Evolutionary conservation across 192 early-diverging fungal genomes (phyloP), one percentile per base, ranked within the genome.

Genomic region (Coemansia sp.): DNA sequence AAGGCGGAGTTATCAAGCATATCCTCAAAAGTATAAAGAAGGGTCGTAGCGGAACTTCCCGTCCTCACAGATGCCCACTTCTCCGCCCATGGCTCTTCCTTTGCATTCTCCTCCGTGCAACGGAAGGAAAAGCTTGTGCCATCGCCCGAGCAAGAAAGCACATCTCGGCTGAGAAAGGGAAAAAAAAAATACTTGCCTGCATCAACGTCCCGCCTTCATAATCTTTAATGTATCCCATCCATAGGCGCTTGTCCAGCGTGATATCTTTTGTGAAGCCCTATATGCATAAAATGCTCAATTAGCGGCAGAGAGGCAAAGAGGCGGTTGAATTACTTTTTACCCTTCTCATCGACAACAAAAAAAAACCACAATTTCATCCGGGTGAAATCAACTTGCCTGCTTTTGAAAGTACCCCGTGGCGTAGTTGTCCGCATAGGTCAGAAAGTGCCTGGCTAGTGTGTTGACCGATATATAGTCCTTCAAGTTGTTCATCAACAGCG

Each of bases 181-280:
- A 17, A 36, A 46, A 56, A 29, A 24, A 37, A 57, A 17, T 15
- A 6, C 77, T 70, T 83, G 72, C 81, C 76, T 83, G 94, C 95
- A 99, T 96, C 17, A 99, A 85, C 8, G 96, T 99, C 39, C 96
- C 98, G 14, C 96, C 97, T 68, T 97, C 96, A 72, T 99, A 99
- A 81, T 99, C 98, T 70, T 99, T 99, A 73, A 99, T 98, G 71
- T 98, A 98, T 1, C 97, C 97, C 70, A 97, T 90, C 98, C 98
- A 99, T 53, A 93, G 82, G 24, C 86, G 82, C 63, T 92, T 91
- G 62, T 98, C 96, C 64, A 99, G 81, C 15, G 94, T 94, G 41
- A 99, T 96, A 19, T 99, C 97, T 12, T 94, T 94, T 17, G 95
- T 98, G 71, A 99, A 99, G 20, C 97, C 98, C 89, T 83, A 78